Base-by-base conservation (phyloP, 129 eudicot species). In the Smallanthus sonchifolius region DNA sequence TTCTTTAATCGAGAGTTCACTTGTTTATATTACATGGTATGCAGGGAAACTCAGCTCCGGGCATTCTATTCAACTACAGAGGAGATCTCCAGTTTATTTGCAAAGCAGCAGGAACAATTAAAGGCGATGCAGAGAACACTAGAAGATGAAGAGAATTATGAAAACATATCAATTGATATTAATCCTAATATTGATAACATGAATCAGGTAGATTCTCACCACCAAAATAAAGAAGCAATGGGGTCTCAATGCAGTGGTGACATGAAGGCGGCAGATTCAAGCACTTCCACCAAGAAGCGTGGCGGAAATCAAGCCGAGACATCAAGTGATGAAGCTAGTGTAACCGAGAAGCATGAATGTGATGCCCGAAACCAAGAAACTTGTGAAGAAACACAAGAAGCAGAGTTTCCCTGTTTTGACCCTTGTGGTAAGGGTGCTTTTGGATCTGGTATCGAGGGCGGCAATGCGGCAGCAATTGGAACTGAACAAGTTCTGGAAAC, bases 11-110 rank as follows among this genome's bases (percentile, higher is more conserved):
- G 48, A 6, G 38, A 32, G 36, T 10, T 49, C 38, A 36, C 44
- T 71, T 43, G 55, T 59, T 80, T 59, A 79, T 59, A 30, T 66
- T 4, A 54, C 56, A 16, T 54, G 59, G 32, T 80, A 34, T 88
- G 83, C 87, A 95, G 99, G 75, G 99, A 95, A 79, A 95, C 96
- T 11, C 99, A 95, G 79, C 96, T 95, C 37, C 88, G 97, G 71
- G 91, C 99, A 28, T 95, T 95, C 78, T 95, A 95, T 69, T 95
- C 99, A 57, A 95, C 97, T 30, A 95, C 99, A 3, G 97, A 91
- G 85, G 97, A 88, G 81, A 91, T 95, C 68, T 85, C 89, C 51
- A 64, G 35, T 49, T 72, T 95, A 39, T 91, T 95, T 72, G 56
- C 91, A 56, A 95, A 95, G 84, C 99, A 95, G 81, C 99, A 95